Evolutionary conservation across 306 rosid genomes (phyloP).

Genomic region (Oemleria cerasiformis): DNA sequence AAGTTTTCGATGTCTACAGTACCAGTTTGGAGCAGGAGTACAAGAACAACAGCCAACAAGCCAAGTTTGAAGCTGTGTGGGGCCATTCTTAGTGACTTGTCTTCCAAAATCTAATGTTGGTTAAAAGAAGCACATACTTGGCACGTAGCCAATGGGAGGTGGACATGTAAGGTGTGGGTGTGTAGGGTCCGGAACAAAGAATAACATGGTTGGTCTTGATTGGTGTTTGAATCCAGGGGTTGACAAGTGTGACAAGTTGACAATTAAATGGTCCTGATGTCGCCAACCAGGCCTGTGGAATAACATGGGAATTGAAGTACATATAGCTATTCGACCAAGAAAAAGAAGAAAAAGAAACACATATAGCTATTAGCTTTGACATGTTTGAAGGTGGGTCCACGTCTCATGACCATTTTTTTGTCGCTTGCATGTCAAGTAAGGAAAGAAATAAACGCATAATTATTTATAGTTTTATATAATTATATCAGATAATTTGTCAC

Average conservation of each 20-base stretch:
- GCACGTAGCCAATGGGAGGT: background rate
- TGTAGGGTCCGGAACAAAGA: background rate
- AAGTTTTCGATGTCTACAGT: background rate
- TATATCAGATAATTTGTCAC: background rate
- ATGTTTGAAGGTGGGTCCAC: too few species aligned
- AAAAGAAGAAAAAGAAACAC: too few species aligned
- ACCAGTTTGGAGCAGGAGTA: background rate
- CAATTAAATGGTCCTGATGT: background rate
- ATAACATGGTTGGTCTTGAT: background rate
- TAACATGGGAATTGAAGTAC: background rate
- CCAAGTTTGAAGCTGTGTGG: background rate
- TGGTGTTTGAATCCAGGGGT: background rate
- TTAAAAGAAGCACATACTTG: background rate
- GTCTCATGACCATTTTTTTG: too few species aligned
- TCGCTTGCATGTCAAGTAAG: too few species aligned
- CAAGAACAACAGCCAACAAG: background rate
- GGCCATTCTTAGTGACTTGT: background rate
- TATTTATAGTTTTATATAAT: too few species aligned
- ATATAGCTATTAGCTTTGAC: too few species aligned
- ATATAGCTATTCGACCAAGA: too few species aligned
- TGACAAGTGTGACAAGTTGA: conserved; percentile 3
- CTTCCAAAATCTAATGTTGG: background rate
- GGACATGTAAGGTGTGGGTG: background rate
- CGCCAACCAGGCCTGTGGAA: background rate
- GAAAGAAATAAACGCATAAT: too few species aligned